Evolutionary conservation across 2,329 filamentous ascomycete genomes (phyloP).

Genomic region (Scleromitrula shiraiana): DNA sequence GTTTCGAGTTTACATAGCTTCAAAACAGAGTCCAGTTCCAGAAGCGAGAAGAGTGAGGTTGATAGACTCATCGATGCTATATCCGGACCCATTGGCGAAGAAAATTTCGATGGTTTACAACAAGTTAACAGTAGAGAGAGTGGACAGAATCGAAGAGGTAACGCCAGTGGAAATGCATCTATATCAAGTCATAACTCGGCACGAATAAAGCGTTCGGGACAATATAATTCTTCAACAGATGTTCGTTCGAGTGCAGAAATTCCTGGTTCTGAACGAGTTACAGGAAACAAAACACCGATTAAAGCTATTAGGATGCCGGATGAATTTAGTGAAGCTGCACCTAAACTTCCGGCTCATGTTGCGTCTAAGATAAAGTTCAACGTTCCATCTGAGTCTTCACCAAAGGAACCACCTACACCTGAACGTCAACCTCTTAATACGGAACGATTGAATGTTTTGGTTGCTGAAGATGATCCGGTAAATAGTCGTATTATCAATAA

Average conservation of each 20-base stretch:
- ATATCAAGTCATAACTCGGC: neutral
- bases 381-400: conserved; percentile 10
- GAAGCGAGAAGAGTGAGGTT: conserved; percentile 46
- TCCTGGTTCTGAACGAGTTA: conserved; percentile 33
- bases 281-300: conserved; percentile 35
- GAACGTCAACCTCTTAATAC: conserved; percentile 4
- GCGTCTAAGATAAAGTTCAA: conserved; percentile 18
- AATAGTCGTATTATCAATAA: conserved; percentile 79
- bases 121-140: conserved; percentile 19
- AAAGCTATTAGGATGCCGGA: conserved; percentile 40
- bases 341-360: neutral
- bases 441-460: conserved; percentile 47
- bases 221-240: conserved; percentile 18
- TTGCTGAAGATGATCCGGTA: conserved; percentile 83
- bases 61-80: conserved; percentile 67
- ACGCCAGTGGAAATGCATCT: conserved; percentile 9
- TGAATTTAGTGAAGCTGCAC: conserved; percentile 24
- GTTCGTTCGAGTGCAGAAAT: conserved; percentile 26
- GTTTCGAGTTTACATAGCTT: conserved; percentile 22
- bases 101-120: conserved; percentile 30
- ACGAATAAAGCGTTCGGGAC: conserved; percentile 17
- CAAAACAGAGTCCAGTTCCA: conserved; percentile 22
- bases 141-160: conserved; percentile 16
- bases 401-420: neutral
- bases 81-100: conserved; percentile 46